phyloP scores from a whole-genome alignment of 1,139 yeast species.

The Geotrichum candidum region DNA sequence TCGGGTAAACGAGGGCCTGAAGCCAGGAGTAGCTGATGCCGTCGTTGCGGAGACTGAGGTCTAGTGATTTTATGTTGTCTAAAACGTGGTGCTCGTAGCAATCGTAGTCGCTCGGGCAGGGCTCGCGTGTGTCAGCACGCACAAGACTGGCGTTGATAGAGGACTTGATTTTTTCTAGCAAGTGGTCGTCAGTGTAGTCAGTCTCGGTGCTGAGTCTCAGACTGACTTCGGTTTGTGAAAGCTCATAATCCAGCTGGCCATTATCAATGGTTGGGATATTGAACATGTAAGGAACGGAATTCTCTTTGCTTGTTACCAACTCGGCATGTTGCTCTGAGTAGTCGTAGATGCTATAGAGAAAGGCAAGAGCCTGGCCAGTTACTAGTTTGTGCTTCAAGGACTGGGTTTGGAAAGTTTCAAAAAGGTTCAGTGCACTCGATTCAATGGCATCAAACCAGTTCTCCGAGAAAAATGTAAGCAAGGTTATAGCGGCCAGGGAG shows the following conservation, averaged over 20 bases:
- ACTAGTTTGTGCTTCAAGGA: background rate
- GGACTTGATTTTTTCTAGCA: background rate
- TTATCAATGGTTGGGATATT: background rate
- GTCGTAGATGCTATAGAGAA: background rate
- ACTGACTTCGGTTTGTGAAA: background rate
- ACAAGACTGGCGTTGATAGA: background rate
- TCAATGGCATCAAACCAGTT: background rate
- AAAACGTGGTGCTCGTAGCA: background rate
- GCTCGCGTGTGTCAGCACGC: background rate
- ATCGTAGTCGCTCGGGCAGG: background rate
- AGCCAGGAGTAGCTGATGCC: background rate
- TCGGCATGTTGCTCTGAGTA: background rate
- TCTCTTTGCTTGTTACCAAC: background rate
- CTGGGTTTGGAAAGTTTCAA: background rate
- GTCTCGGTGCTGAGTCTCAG: background rate
- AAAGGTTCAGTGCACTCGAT: background rate
- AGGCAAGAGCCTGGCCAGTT: background rate
- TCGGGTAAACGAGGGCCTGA: background rate
- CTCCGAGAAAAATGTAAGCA: background rate
- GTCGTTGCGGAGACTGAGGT: background rate
- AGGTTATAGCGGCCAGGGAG: background rate
- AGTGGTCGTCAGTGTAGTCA: background rate
- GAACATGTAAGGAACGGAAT: background rate
- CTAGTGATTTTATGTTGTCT: background rate
- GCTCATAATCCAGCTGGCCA: background rate